These are phyloP conservation scores for Rhynchospora breviuscula DNA, from an alignment of 176 grass and related monocot species.

Conservation along the genomic window DNA sequence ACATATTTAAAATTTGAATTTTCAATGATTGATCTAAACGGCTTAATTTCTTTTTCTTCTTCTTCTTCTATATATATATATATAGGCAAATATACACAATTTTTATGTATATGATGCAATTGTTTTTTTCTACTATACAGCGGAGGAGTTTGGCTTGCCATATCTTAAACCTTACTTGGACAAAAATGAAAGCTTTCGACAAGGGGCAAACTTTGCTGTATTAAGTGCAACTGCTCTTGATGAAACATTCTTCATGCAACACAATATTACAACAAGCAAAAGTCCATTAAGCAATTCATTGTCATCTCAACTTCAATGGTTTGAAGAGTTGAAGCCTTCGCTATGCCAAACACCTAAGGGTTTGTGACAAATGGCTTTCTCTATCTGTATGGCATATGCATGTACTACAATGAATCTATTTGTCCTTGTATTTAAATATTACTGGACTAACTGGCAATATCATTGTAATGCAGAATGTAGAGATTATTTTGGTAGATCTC, in stretches of 20 bases:
- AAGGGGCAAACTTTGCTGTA: conserved; percentile 40
- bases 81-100: too few relatives aligned
- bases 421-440: neutral
- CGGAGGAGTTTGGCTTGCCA: conserved; percentile 35
- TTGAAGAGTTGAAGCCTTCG: conserved; percentile 36
- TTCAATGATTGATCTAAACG: too few relatives aligned
- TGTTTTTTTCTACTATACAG: conserved; percentile 6
- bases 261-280: neutral
- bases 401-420: neutral
- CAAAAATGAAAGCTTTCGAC: conserved; percentile 9
- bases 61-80: too few relatives aligned
- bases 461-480: neutral
- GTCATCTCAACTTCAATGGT: conserved; percentile 32
- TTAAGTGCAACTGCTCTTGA: conserved; percentile 27
- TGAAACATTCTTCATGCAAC: conserved; percentile 20
- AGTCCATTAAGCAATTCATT: conserved; percentile 24
- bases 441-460: neutral
- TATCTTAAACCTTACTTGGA: conserved; percentile 24
- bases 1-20: too few relatives aligned
- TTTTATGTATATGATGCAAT: neutral
- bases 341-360: conserved; percentile 25
- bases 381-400: neutral
- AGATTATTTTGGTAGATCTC: conserved; percentile 23
- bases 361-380: neutral
- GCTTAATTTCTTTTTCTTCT: too few relatives aligned